Evolutionary conservation across 306 rosid genomes (phyloP).

Genomic region (Dicorynia guianensis): DNA sequence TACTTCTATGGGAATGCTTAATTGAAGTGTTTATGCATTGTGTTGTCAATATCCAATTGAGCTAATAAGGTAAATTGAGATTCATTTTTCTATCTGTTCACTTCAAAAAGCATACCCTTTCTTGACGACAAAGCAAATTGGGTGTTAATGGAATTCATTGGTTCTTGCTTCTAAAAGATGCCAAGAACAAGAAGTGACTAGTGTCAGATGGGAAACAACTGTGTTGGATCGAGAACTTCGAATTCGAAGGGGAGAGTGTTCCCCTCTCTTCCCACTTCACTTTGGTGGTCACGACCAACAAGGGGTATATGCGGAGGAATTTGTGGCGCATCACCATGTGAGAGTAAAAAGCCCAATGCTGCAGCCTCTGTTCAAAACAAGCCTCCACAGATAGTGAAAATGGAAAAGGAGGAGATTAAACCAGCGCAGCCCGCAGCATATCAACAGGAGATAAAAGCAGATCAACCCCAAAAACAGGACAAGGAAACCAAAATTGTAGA

Average conservation of each 20-base stretch:
- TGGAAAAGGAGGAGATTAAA: conserved; percentile 26
- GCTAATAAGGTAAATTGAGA: background rate
- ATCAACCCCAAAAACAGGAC: conserved; percentile 3
- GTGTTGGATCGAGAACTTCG: conserved; percentile 58
- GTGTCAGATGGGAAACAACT: conserved; percentile 78
- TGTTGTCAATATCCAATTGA: background rate
- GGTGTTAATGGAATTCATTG: conserved; percentile 27
- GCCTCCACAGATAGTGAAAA: conserved; percentile 38
- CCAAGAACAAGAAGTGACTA: background rate
- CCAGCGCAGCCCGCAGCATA: background rate
- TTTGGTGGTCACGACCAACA: conserved; percentile 63
- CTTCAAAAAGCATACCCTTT: background rate
- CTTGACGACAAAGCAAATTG: background rate
- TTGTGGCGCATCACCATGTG: conserved; percentile 7
- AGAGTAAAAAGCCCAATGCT: conserved; percentile 1
- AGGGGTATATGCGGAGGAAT: conserved; percentile 18
- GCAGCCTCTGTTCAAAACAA: conserved; percentile 15
- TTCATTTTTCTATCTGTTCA: background rate
- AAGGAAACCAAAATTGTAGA: conserved; percentile 12
- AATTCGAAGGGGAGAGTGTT: conserved; percentile 48
- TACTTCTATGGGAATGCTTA: background rate
- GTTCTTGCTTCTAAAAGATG: conserved; percentile 48
- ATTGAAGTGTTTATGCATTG: background rate
- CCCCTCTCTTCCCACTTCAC: conserved; percentile 45
- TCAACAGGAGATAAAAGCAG: background rate